A percentile compares a stretch with the other conserved stretches of the same genome.
Evolutionary conservation across 345 rosid genomes (phyloP).

Genomic region (Eutrema heterophyllum): DNA sequence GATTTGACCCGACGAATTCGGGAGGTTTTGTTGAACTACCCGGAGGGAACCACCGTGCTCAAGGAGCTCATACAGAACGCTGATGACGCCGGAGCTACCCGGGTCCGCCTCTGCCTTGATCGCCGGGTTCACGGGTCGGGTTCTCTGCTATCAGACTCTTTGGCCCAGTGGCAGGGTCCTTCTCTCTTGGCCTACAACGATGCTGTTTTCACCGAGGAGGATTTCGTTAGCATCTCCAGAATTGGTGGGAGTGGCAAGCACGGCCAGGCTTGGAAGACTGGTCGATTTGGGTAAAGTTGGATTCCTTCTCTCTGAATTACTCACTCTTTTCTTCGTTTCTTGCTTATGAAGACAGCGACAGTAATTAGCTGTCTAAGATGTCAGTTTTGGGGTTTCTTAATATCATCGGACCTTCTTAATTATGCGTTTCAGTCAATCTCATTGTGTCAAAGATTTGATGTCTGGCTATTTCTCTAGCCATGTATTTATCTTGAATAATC

Average conservation of each 20-base stretch:
- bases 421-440: background rate
- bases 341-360: constrained; percentile 3
- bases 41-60: constrained; percentile 90
- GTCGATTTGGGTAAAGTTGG: constrained; percentile 68
- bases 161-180: constrained; percentile 86
- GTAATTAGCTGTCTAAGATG: background rate
- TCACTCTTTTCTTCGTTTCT: background rate
- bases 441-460: background rate
- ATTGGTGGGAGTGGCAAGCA: constrained; percentile 86
- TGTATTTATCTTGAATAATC: background rate
- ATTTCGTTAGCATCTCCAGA: constrained; percentile 81
- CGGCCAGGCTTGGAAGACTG: constrained; percentile 81
- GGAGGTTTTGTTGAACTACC: constrained; percentile 88
- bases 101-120: constrained; percentile 83
- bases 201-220: constrained; percentile 85
- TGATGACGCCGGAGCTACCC: constrained; percentile 91
- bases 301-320: background rate
- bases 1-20: constrained; percentile 96
- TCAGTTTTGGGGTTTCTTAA: background rate
- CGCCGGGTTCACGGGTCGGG: constrained; percentile 51
- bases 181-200: constrained; percentile 80
- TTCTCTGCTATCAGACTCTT: constrained; percentile 57
- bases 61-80: constrained; percentile 96
- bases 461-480: background rate
- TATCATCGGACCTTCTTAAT: background rate